Evolutionary conservation across 1,284 basidiomycete genomes (phyloP).

Genomic region (Malassezia furfur): DNA sequence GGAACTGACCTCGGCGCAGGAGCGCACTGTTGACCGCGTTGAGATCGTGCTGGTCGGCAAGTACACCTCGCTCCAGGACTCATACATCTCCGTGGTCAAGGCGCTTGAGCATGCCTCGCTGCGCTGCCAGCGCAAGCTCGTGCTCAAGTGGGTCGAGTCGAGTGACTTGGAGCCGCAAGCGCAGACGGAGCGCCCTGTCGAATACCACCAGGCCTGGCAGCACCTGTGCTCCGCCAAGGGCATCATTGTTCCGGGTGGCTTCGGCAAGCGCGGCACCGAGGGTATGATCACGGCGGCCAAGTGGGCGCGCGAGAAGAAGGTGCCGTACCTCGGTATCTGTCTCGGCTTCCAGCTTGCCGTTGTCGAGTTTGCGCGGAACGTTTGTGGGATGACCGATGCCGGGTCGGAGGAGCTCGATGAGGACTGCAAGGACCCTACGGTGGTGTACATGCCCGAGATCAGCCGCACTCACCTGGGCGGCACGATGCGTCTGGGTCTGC

Average conservation of each 20-base stretch:
- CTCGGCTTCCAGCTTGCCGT: slow-evolving; percentile 97
- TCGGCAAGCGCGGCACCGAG: slow-evolving; percentile 84
- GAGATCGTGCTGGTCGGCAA: slow-evolving; percentile 91
- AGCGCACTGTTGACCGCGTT: slow-evolving; percentile 82
- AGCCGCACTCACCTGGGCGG: slow-evolving; percentile 96
- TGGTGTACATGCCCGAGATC: slow-evolving; percentile 99
- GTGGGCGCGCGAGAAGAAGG: slow-evolving; percentile 87
- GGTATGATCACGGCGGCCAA: slow-evolving; percentile 96
- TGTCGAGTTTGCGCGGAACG: slow-evolving; percentile 83
- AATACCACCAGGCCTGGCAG: slow-evolving; percentile 93
- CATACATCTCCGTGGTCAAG: slow-evolving; percentile 97
- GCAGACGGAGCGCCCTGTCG: slow-evolving; percentile 68
- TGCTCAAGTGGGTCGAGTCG: slow-evolving; percentile 75
- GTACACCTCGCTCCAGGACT: slow-evolving; percentile 93
- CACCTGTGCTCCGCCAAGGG: slow-evolving; percentile 69
- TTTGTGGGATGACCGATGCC: slow-evolving; percentile 65
- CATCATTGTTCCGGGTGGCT: slow-evolving; percentile 66
- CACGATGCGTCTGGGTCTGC: slow-evolving; percentile 91
- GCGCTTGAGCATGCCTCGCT: slow-evolving; percentile 93
- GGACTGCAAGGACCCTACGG: slow-evolving; percentile 59
- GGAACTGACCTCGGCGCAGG: slow-evolving; percentile 73
- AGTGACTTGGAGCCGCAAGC: slow-evolving; percentile 75
- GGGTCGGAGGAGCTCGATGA: slow-evolving; percentile 74
- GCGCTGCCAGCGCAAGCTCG: slow-evolving; percentile 66
- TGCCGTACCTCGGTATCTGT: slow-evolving; percentile 93